Conservation (phyloP, 2,329 filamentous ascomycete species). For the Leptodontidium sp. region DNA sequence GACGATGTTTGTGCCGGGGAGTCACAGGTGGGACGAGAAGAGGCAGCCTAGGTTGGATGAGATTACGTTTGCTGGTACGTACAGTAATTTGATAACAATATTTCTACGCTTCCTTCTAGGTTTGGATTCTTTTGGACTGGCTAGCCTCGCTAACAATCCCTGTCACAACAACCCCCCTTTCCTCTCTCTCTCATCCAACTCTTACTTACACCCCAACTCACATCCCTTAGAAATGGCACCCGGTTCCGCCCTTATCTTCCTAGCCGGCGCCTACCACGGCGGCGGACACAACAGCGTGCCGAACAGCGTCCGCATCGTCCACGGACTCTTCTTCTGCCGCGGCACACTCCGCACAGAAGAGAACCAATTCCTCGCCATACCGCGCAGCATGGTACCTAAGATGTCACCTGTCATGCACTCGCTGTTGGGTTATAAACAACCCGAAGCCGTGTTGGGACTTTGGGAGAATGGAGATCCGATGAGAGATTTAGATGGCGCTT, state of each 20-base stretch:
- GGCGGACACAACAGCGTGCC: conserved; percentile 14
- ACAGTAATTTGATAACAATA: background rate
- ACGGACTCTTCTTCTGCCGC: conserved; percentile 17
- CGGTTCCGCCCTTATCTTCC: conserved; percentile 3
- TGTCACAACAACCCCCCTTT: background rate
- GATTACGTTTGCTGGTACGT: conserved; percentile 10
- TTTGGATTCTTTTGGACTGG: background rate
- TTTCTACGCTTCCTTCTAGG: background rate
- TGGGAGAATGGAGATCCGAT: conserved; percentile 17
- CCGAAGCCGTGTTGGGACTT: background rate
- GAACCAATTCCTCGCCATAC: conserved; percentile 15
- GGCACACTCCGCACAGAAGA: conserved; percentile 13
- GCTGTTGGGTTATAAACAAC: conserved; percentile 6
- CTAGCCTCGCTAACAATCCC: background rate
- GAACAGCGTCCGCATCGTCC: background rate
- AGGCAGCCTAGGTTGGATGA: conserved; percentile 6
- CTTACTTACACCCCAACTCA: background rate
- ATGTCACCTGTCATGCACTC: conserved; percentile 9
- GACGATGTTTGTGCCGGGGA: conserved; percentile 9
- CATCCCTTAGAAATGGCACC: background rate
- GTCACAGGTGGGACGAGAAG: conserved; percentile 13
- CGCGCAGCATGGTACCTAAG: conserved; percentile 1
- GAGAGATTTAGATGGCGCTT: background rate
- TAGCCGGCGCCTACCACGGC: conserved; percentile 9
- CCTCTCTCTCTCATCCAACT: background rate